Evolutionary conservation across 306 rosid genomes (phyloP).

Genomic region (Myrica gale): DNA sequence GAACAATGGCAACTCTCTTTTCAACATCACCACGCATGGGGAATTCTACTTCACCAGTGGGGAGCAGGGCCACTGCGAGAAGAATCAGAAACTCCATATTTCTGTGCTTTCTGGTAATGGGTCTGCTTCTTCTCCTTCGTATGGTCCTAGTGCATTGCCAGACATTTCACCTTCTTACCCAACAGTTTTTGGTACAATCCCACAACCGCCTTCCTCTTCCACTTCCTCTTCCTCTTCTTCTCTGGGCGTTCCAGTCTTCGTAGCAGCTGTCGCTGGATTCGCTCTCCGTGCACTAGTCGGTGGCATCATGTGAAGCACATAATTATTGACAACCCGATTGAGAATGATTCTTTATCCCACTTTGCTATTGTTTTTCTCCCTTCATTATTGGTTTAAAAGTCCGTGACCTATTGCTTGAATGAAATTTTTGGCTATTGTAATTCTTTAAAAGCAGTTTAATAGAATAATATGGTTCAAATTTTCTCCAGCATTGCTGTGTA

Average conservation of each 20-base stretch:
- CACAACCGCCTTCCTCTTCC: slow-evolving; percentile 40
- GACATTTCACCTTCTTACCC: slow-evolving; percentile 74
- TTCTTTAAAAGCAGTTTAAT: neutral
- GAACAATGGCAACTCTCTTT: slow-evolving; percentile 84
- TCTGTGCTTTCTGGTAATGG: slow-evolving; percentile 45
- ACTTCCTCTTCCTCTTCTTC: slow-evolving; percentile 40
- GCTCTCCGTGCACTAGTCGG: slow-evolving; percentile 20
- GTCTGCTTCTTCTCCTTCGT: slow-evolving; percentile 41
- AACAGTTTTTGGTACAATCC: slow-evolving; percentile 72
- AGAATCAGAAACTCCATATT: slow-evolving; percentile 70
- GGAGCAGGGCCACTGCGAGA: slow-evolving; percentile 59
- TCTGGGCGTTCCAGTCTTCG: slow-evolving; percentile 17
- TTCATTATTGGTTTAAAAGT: neutral
- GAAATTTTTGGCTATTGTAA: neutral
- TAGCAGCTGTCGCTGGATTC: slow-evolving; percentile 35
- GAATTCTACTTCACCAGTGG: slow-evolving; percentile 80
- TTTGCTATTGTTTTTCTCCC: slow-evolving; percentile 1
- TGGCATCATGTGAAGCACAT: slow-evolving; percentile 29
- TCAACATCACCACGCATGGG: slow-evolving; percentile 66
- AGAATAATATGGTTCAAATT: slow-evolving; percentile 1
- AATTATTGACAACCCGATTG: neutral
- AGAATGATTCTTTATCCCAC: neutral
- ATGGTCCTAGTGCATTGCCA: slow-evolving; percentile 49
- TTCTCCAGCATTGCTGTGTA: neutral
- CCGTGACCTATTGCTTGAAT: slow-evolving; percentile 6